These are phyloP conservation scores for Aspergillus tubingensis DNA, from an alignment of 2,329 filamentous ascomycete species.

Conservation along the genomic window DNA sequence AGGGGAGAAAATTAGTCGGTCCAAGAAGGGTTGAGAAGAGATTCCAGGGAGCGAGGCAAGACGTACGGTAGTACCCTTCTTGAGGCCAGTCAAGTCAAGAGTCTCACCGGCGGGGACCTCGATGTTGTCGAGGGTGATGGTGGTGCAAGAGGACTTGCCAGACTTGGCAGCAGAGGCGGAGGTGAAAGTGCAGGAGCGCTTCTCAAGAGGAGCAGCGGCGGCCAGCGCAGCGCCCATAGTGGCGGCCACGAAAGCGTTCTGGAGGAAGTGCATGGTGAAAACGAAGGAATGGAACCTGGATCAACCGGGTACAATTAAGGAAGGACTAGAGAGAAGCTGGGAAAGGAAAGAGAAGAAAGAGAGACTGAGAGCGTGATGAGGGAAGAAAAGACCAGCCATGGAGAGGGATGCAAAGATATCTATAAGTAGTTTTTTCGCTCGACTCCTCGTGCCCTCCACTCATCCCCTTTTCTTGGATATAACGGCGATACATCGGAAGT, in stretches of 20 bases:
- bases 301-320: slow-evolving; percentile 16
- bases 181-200: slow-evolving; percentile 34
- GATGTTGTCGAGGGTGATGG: slow-evolving; percentile 41
- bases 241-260: slow-evolving; percentile 15
- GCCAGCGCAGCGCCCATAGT: slow-evolving; percentile 19
- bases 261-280: slow-evolving; percentile 18
- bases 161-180: slow-evolving; percentile 30
- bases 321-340: slow-evolving; percentile 3
- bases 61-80: slow-evolving; percentile 34
- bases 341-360: slow-evolving; percentile 1
- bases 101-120: slow-evolving; percentile 40
- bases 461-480: neutral
- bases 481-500: neutral
- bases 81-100: slow-evolving; percentile 39
- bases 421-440: neutral
- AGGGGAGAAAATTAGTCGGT: neutral
- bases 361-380: neutral
- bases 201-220: slow-evolving; percentile 14
- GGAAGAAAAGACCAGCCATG: neutral
- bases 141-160: slow-evolving; percentile 35
- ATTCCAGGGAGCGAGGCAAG: too few relatives aligned
- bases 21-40: too few relatives aligned
- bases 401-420: neutral
- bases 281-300: slow-evolving; percentile 10
- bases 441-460: neutral